Evolutionary conservation across 2,329 filamentous ascomycete genomes (phyloP).

Genomic region (Sporothrix humicola): DNA sequence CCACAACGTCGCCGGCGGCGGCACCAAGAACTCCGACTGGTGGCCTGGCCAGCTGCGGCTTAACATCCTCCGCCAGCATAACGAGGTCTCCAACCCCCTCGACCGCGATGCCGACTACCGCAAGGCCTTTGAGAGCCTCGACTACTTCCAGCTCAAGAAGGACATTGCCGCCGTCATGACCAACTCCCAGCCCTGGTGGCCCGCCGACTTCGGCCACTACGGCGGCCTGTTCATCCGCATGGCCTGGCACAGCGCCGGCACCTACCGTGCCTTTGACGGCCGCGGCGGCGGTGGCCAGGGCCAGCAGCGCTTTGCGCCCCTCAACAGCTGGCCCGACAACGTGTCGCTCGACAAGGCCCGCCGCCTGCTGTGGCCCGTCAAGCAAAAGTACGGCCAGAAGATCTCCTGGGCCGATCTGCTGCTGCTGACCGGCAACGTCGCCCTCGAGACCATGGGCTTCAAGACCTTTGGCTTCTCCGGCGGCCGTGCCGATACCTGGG

Average conservation of each 20-base stretch:
- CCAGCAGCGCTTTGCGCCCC: slow-evolving; percentile 79
- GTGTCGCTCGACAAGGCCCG: slow-evolving; percentile 80
- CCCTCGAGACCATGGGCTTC: slow-evolving; percentile 77
- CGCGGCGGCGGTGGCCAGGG: slow-evolving; percentile 76
- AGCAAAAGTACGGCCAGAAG: slow-evolving; percentile 84
- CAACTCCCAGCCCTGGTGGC: slow-evolving; percentile 81
- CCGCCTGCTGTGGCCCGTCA: slow-evolving; percentile 78
- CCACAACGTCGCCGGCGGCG: slow-evolving; percentile 58
- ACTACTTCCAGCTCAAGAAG: slow-evolving; percentile 62
- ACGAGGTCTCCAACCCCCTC: slow-evolving; percentile 65
- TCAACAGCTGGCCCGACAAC: slow-evolving; percentile 85
- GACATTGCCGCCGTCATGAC: slow-evolving; percentile 75
- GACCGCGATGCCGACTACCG: slow-evolving; percentile 73
- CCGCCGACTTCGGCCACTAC: slow-evolving; percentile 81
- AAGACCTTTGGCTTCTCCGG: slow-evolving; percentile 75
- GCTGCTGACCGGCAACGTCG: slow-evolving; percentile 75
- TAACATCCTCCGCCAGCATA: slow-evolving; percentile 76
- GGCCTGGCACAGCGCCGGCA: slow-evolving; percentile 82
- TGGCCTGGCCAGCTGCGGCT: slow-evolving; percentile 73
- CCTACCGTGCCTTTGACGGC: slow-evolving; percentile 76
- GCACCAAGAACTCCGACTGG: slow-evolving; percentile 73
- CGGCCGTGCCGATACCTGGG: slow-evolving; percentile 74
- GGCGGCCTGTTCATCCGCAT: slow-evolving; percentile 80
- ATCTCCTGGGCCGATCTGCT: slow-evolving; percentile 80
- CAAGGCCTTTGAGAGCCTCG: slow-evolving; percentile 70